Evolutionary conservation across 441 rosid species (phyloP), one percentile per base, ranked within the genome.

Genomic region (Manihot esculenta): DNA sequence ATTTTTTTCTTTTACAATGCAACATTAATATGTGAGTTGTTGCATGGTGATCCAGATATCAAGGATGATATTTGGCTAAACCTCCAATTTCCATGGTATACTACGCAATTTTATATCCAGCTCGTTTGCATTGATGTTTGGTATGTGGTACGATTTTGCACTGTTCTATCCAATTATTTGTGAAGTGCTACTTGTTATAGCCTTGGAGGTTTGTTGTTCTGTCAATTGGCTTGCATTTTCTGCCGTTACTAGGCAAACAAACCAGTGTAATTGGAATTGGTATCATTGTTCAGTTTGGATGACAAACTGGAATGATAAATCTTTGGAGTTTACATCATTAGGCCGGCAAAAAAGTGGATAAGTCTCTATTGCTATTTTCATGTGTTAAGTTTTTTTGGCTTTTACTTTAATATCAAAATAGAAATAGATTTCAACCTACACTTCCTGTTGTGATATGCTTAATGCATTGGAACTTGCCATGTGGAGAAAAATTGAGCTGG

Each of bases 21-120:
- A 67, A 38, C 62, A 54, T 38, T 67, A 41, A 41, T 54, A 35
- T 54, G 60, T 38, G 42, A 38, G n/a, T n/a, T 38, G 38, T 54
- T 54, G 21, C 41, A 47, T 38, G 71, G 1, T 65, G 48, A 67
- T 54, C 62, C 62, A 21, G 35, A 53, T 67, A 67, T 67, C 71
- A 67, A 12, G 11, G 14, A 38, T 41, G 62, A 54, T 67, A 38
- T 67, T 67, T 67, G 50, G 62, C 23, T 13, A 20, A 38, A 66
- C 49, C 17, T 54, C 62, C 71, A 67, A 21, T 23, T 67, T 53
- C 60, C 10, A 5, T 23, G 50, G 8, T 50, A 14, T 53, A 8
- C 51, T 54, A 51, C 42, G 49, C 35, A 41, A 2, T 23, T 54
- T 20, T 67, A 61, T 26, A 14, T 54, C n/a, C 51, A 67, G 49